Conservation (phyloP, 2,329 filamentous ascomycete species). For the Conoideocrella luteorostrata region DNA sequence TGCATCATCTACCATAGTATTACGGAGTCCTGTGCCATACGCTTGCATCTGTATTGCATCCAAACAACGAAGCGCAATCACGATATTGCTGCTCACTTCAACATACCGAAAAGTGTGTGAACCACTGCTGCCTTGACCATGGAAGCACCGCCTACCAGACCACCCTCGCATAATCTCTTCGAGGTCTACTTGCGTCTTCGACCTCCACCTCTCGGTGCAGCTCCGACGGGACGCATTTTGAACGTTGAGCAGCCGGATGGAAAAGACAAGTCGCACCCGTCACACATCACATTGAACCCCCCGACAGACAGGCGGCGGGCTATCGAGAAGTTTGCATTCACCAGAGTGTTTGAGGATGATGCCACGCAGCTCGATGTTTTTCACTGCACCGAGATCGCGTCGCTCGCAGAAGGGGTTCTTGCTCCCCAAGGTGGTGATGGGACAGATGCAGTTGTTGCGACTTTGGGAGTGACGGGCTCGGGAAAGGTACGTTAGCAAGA, state of each 20-base stretch:
- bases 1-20: no score
- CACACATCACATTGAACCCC: constrained; percentile 71
- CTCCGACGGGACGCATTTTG: constrained; percentile 62
- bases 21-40: no score
- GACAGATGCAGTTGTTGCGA: constrained; percentile 84
- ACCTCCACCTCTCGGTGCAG: constrained; percentile 47
- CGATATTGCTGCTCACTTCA: no score
- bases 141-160: constrained; percentile 24
- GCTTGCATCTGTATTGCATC: no score
- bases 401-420: constrained; percentile 75
- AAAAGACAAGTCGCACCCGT: constrained; percentile 37
- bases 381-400: constrained; percentile 66
- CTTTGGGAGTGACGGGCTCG: constrained; percentile 87
- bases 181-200: constrained; percentile 85
- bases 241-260: constrained; percentile 59
- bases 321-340: constrained; percentile 91
- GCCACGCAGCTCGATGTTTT: constrained; percentile 83
- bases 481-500: no score
- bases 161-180: constrained; percentile 57
- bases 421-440: constrained; percentile 67
- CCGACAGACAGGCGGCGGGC: constrained; percentile 81
- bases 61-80: no score
- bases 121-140: no score
- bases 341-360: constrained; percentile 83
- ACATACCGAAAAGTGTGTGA: no score